Evolutionary conservation across 1,284 basidiomycete species (phyloP), one percentile per base, ranked within the genome.

Genomic region (Rhodotorula sp.): DNA sequence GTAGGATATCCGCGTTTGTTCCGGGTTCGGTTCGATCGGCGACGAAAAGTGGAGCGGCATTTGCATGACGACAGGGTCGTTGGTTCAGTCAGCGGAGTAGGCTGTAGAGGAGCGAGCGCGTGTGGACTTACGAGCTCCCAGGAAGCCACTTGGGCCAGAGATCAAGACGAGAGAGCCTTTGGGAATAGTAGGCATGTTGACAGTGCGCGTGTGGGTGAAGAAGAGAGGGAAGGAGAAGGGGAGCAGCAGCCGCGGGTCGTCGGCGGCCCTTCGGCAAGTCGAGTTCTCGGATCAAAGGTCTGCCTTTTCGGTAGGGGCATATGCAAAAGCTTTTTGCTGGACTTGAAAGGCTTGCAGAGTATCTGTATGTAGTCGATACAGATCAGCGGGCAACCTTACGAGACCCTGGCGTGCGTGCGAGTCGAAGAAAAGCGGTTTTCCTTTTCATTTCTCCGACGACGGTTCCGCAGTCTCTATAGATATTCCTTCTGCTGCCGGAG

Each of bases 61-160:
- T 26, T 26, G 26, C 58, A 47, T 20, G 34, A 47, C 7, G 63
- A n/a, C 15, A 51, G 23, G 21, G 29, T 15, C 29, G 34, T 5
- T 34, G 16, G 34, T 21, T 47, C n/a, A 46, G 61, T 34, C 51
- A 49, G 65, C 21, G 51, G 8, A 39, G 29, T 39, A 29, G 51
- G 39, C 18, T 39, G 1, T 7, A 26, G 23, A 47, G 39, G 23
- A 47, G 39, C 2, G 48, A 12, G 58, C 2, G 52, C 34, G 31
- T 10, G 31, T 18, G 23, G 31, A 65, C 64, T 26, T 34, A 68
- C 70, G 71, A 16, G 64, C 69, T 21, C 67, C 74, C 63, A 75
- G 69, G 71, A 71, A 75, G 52, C 72, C 81, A 52, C 76, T 79
- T 1, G 79, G 79, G n/a, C 81, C 81, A 16, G 80, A 80, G 59